These are phyloP conservation scores for Skeletonema menzelii DNA, from an alignment of 108 stramenopile genomes.

Conservation along the genomic window DNA sequence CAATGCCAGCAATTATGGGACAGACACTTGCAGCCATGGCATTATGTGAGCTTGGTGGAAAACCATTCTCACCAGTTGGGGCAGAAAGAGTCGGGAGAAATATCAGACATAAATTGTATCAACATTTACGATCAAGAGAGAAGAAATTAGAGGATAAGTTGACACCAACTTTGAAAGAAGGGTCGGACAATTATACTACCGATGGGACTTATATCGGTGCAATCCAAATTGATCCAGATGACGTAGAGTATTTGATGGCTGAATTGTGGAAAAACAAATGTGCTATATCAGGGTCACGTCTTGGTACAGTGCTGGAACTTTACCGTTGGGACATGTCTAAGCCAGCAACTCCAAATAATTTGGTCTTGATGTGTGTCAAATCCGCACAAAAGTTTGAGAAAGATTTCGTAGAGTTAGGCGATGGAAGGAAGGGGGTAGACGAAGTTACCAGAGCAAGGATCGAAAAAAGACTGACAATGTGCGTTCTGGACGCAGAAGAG, in stretches of 20 bases:
- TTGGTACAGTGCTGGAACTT: constrained; percentile 75
- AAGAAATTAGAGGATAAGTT: constrained; percentile 49
- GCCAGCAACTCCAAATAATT: constrained; percentile 71
- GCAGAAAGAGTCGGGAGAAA: constrained; percentile 83
- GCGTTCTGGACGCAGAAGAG: constrained; percentile 48
- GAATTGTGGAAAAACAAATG: constrained; percentile 88
- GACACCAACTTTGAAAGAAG: constrained; percentile 15
- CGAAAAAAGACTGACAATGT: constrained; percentile 42
- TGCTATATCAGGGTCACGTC: constrained; percentile 68
- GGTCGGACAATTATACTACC: background rate
- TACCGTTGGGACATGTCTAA: constrained; percentile 71
- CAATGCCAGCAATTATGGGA: constrained; percentile 97
- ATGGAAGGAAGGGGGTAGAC: constrained; percentile 49
- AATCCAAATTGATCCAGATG: constrained; percentile 80
- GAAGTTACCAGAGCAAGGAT: constrained; percentile 34
- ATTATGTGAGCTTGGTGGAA: constrained; percentile 90
- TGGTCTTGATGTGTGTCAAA: constrained; percentile 71
- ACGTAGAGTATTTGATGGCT: constrained; percentile 81
- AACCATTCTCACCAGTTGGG: constrained; percentile 85
- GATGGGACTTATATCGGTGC: constrained; percentile 60
- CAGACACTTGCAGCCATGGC: constrained; percentile 88
- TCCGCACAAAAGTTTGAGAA: constrained; percentile 65
- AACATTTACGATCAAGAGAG: constrained; percentile 73
- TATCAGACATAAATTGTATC: constrained; percentile 69
- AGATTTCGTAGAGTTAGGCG: constrained; percentile 40